Conservation (phyloP, 176 grass and related monocot species). For the Aegilops bicornis region DNA sequence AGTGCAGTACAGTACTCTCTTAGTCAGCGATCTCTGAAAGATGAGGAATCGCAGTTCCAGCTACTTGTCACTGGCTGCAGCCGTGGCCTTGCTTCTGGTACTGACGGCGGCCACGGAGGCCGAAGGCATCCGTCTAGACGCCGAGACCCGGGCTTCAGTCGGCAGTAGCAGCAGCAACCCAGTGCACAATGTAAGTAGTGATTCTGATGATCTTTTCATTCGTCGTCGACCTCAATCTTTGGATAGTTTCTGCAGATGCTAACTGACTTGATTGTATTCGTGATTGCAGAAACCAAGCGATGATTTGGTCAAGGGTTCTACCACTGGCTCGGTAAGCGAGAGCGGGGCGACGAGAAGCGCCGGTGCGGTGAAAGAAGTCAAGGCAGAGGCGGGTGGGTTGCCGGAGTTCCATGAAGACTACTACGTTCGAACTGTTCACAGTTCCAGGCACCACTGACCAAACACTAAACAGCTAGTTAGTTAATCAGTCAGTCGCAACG, state of each 20-base stretch:
- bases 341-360: constrained; percentile 25
- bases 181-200: constrained; percentile 42
- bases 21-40: too few species aligned
- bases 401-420: constrained; percentile 69
- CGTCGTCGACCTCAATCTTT: not conserved
- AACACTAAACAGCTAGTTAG: constrained; percentile 6
- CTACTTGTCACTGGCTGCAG: not conserved
- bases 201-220: not conserved
- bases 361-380: too few species aligned
- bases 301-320: not conserved
- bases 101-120: constrained; percentile 8
- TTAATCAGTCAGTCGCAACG: not conserved
- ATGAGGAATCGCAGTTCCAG: constrained; percentile 16
- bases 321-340: not conserved
- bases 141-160: constrained; percentile 31
- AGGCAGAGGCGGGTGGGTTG: too few species aligned
- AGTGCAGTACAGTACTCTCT: not conserved
- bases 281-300: constrained; percentile 37
- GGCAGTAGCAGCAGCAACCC: constrained; percentile 17
- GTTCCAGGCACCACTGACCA: constrained; percentile 58
- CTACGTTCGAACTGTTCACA: constrained; percentile 59
- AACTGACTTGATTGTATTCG: not conserved
- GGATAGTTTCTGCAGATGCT: not conserved
- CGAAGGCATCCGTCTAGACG: constrained; percentile 45
- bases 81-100: constrained; percentile 4